Percentiles rank a stretch among this genome's conserved stretches.
Evolutionary conservation across 495 filamentous ascomycete genomes (phyloP).

Genomic region (Acidiella bohemica): DNA sequence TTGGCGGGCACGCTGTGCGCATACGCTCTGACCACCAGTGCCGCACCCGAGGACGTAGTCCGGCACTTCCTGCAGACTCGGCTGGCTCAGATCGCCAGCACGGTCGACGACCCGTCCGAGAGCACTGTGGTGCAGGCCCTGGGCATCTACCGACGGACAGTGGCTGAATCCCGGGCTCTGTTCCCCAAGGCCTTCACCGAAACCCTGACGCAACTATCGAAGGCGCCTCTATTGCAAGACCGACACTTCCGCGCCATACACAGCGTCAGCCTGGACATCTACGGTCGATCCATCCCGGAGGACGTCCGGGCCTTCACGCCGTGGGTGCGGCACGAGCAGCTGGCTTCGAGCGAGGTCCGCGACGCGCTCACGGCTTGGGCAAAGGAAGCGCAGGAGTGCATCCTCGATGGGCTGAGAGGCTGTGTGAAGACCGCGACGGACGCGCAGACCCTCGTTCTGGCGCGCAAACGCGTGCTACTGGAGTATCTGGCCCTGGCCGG

Average conservation of each 20-base stretch:
- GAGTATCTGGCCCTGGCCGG: slow-evolving; percentile 5
- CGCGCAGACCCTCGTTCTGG: background rate
- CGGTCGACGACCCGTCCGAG: slow-evolving; percentile 30
- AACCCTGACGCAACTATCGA: slow-evolving; percentile 54
- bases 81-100: slow-evolving; percentile 37
- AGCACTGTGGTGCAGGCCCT: slow-evolving; percentile 27
- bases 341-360: slow-evolving; percentile 49
- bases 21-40: slow-evolving; percentile 70
- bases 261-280: slow-evolving; percentile 66
- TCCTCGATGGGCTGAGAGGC: slow-evolving; percentile 4
- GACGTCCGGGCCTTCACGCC: slow-evolving; percentile 81
- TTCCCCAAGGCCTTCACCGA: slow-evolving; percentile 61
- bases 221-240: slow-evolving; percentile 55
- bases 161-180: slow-evolving; percentile 60
- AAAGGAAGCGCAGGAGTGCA: slow-evolving; percentile 35
- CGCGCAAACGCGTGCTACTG: slow-evolving; percentile 3
- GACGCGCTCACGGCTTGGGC: slow-evolving; percentile 64
- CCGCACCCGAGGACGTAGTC: slow-evolving; percentile 66
- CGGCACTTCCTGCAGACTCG: slow-evolving; percentile 69
- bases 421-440: slow-evolving; percentile 1
- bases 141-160: slow-evolving; percentile 59
- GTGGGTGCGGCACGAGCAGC: slow-evolving; percentile 74
- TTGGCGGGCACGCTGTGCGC: slow-evolving; percentile 64
- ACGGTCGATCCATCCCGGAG: slow-evolving; percentile 67
- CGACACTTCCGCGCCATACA: slow-evolving; percentile 47